Evolutionary conservation across 2,329 filamentous ascomycete species (phyloP).

Genomic region (Arthrobotrys iridis): DNA sequence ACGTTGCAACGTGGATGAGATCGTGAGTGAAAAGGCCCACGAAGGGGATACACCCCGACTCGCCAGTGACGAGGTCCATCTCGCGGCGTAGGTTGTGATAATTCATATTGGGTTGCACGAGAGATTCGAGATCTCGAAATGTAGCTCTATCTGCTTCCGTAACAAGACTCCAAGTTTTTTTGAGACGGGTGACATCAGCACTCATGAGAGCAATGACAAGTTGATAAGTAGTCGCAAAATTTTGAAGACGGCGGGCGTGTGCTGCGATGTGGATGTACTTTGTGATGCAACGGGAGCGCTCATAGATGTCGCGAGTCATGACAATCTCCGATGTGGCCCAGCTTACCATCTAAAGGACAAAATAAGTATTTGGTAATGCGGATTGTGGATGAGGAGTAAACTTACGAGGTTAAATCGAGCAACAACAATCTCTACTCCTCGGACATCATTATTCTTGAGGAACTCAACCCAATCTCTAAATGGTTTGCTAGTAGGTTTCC

Average conservation of each 20-base stretch:
- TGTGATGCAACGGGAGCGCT: conserved; percentile 78
- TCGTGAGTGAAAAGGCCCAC: conserved; percentile 85
- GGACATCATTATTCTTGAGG: conserved; percentile 75
- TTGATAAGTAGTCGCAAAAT: conserved; percentile 85
- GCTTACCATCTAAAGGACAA: conserved; percentile 72
- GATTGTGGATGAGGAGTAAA: not conserved
- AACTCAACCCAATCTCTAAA: conserved; percentile 84
- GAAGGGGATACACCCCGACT: conserved; percentile 82
- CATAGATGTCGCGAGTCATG: conserved; percentile 75
- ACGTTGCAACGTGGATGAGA: conserved; percentile 81
- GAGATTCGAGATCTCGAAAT: conserved; percentile 74
- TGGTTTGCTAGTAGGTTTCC: conserved; percentile 76
- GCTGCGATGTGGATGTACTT: conserved; percentile 84
- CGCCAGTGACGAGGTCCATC: conserved; percentile 75
- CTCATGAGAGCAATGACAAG: conserved; percentile 80
- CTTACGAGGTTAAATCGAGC: conserved; percentile 78
- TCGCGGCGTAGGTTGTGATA: conserved; percentile 80
- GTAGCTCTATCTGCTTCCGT: conserved; percentile 72
- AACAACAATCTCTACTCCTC: conserved; percentile 83
- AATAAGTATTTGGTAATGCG: not conserved
- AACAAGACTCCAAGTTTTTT: conserved; percentile 76
- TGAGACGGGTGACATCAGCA: conserved; percentile 74
- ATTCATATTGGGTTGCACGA: conserved; percentile 80
- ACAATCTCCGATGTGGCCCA: conserved; percentile 84
- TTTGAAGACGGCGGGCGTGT: conserved; percentile 78